Percentiles rank a stretch among this genome's conserved stretches.
Evolutionary conservation across 1,284 basidiomycete species (phyloP).

Genomic region (Singerocomus inundabilis): DNA sequence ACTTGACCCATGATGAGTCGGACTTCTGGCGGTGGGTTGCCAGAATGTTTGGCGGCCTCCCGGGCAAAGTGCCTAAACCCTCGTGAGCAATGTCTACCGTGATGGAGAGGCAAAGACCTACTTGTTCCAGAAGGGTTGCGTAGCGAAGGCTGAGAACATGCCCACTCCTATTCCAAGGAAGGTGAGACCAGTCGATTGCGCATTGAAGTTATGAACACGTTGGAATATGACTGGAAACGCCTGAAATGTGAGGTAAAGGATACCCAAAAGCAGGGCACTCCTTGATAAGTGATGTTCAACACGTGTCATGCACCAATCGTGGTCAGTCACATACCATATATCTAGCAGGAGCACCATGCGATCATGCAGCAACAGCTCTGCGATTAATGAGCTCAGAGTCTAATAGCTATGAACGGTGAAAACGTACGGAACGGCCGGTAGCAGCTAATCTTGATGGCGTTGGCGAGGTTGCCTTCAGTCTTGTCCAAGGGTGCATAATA

Average conservation of each 20-base stretch:
- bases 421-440: constrained; percentile 71
- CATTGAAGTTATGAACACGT: constrained; percentile 49
- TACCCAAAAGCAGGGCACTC: constrained; percentile 59
- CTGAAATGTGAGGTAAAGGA: constrained; percentile 63
- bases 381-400: neutral
- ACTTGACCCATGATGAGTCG: constrained; percentile 66
- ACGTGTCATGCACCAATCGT: neutral
- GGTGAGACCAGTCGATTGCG: constrained; percentile 50
- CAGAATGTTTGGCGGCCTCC: constrained; percentile 37
- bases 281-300: constrained; percentile 21
- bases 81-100: neutral
- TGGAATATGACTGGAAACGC: constrained; percentile 60
- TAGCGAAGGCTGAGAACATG: constrained; percentile 45
- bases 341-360: constrained; percentile 74
- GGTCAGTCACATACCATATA: constrained; percentile 42
- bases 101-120: constrained; percentile 20
- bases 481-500: constrained; percentile 39
- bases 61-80: constrained; percentile 32
- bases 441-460: constrained; percentile 52
- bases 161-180: constrained; percentile 67
- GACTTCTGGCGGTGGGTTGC: constrained; percentile 65
- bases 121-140: constrained; percentile 57
- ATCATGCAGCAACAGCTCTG: constrained; percentile 69
- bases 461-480: constrained; percentile 37
- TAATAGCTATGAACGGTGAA: neutral